Conservation (phyloP, 805 yeast species). For the Ogataea chonburiensis region DNA sequence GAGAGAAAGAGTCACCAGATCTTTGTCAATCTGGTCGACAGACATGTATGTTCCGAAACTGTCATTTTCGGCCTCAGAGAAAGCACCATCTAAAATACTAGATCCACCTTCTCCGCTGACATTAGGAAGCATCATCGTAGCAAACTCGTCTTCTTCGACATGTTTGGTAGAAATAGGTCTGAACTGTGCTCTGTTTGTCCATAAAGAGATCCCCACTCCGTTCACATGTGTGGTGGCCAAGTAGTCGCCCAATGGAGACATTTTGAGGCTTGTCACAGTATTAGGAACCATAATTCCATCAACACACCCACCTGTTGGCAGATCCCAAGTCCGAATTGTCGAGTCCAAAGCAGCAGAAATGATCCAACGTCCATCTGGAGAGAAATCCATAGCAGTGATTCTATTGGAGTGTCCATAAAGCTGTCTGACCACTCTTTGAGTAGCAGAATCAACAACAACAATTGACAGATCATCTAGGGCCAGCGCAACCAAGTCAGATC, state of each 20-base stretch:
- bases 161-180: conserved; percentile 71
- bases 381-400: conserved; percentile 82
- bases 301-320: conserved; percentile 95
- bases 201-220: conserved; percentile 84
- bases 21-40: conserved; percentile 58
- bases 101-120: conserved; percentile 77
- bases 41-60: conserved; percentile 44
- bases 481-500: conserved; percentile 81
- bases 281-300: conserved; percentile 80
- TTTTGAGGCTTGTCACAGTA: conserved; percentile 77
- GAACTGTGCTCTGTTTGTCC: conserved; percentile 92
- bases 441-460: conserved; percentile 75
- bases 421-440: conserved; percentile 81
- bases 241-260: conserved; percentile 86
- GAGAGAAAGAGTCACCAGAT: conserved; percentile 68
- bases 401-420: conserved; percentile 88
- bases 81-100: conserved; percentile 74
- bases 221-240: conserved; percentile 90
- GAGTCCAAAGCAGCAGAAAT: conserved; percentile 80
- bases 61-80: conserved; percentile 39
- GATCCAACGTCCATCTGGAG: conserved; percentile 95
- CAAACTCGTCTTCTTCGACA: conserved; percentile 74
- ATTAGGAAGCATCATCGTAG: conserved; percentile 64
- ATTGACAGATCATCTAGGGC: conserved; percentile 85
- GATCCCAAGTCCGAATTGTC: conserved; percentile 93